phyloP scores from a whole-genome alignment of 2,329 filamentous ascomycete species.

The Fusarium decemcellulare region DNA sequence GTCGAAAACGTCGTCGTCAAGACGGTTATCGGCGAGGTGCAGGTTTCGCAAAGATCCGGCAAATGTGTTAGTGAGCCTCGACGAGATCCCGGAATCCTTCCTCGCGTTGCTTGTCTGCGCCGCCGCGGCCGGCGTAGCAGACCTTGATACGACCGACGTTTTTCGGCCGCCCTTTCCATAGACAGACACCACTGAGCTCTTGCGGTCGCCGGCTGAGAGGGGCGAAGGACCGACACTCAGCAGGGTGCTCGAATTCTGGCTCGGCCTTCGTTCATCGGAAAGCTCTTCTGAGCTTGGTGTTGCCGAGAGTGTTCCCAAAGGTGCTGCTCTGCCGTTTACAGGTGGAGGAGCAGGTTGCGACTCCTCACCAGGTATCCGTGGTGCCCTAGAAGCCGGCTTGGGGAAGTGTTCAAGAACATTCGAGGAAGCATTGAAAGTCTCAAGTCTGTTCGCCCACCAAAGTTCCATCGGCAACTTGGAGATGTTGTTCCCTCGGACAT shows the following conservation, averaged over 20 bases:
- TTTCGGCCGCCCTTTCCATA: constrained; percentile 86
- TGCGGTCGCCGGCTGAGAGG: constrained; percentile 74
- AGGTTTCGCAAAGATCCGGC: constrained; percentile 87
- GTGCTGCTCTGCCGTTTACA: constrained; percentile 58
- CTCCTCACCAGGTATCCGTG: constrained; percentile 71
- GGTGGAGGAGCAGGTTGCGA: constrained; percentile 51
- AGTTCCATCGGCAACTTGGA: constrained; percentile 90
- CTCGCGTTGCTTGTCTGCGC: constrained; percentile 70
- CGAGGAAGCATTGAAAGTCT: constrained; percentile 94
- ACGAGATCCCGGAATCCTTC: constrained; percentile 92
- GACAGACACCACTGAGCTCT: constrained; percentile 87
- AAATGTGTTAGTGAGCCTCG: constrained; percentile 87
- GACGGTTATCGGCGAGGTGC: constrained; percentile 91
- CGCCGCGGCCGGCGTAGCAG: constrained; percentile 62
- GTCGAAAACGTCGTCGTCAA: constrained; percentile 96
- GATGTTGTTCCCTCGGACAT: constrained; percentile 94
- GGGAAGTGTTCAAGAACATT: constrained; percentile 94
- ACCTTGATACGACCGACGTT: constrained; percentile 83
- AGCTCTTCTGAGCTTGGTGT: constrained; percentile 86
- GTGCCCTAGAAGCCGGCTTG: constrained; percentile 81
- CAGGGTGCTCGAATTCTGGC: constrained; percentile 83
- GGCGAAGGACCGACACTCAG: constrained; percentile 84
- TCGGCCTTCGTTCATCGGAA: constrained; percentile 79
- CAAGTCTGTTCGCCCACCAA: constrained; percentile 94
- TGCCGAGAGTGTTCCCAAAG: constrained; percentile 62